Conservation (phyloP, 2,329 filamentous ascomycete genomes). For the Aspergillus ochraceus region DNA sequence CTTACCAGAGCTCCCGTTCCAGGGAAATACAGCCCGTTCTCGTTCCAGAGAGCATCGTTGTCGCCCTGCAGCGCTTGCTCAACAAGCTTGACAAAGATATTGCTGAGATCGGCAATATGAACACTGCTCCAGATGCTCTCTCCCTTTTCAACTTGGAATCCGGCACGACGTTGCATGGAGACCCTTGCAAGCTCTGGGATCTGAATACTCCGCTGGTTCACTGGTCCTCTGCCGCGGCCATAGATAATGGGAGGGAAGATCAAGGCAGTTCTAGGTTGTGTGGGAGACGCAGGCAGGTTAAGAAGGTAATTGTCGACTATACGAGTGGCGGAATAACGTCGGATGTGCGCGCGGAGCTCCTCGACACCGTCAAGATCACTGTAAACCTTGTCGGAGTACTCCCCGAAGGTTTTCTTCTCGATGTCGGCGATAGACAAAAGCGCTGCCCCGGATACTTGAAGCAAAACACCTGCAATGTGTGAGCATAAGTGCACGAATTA, state of each 20-base stretch:
- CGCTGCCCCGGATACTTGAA: constrained; percentile 43
- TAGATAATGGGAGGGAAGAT: constrained; percentile 65
- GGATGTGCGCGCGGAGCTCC: constrained; percentile 31
- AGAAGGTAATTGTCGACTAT: constrained; percentile 68
- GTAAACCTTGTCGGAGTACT: constrained; percentile 30
- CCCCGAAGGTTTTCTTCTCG: constrained; percentile 30
- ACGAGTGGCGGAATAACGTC: constrained; percentile 54
- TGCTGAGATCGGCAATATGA: constrained; percentile 58
- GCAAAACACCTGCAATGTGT: constrained; percentile 27
- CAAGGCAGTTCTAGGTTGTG: constrained; percentile 53
- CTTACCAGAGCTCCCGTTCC: constrained; percentile 27
- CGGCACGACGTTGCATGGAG: constrained; percentile 48
- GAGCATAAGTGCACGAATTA: neutral
- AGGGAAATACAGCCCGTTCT: constrained; percentile 41
- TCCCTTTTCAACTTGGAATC: constrained; percentile 56
- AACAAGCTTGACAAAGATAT: constrained; percentile 53
- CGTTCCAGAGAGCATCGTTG: constrained; percentile 35
- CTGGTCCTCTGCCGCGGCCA: constrained; percentile 50
- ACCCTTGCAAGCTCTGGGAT: constrained; percentile 46
- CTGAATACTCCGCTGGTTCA: constrained; percentile 54
- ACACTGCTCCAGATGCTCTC: constrained; percentile 60
- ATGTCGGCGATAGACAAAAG: constrained; percentile 39
- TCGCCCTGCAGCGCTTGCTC: constrained; percentile 40
- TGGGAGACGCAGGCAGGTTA: constrained; percentile 30
- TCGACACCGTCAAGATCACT: constrained; percentile 36